These are phyloP conservation scores for Auricularia heimuer DNA, from an alignment of 768 basidiomycete species.

Conservation along the genomic window DNA sequence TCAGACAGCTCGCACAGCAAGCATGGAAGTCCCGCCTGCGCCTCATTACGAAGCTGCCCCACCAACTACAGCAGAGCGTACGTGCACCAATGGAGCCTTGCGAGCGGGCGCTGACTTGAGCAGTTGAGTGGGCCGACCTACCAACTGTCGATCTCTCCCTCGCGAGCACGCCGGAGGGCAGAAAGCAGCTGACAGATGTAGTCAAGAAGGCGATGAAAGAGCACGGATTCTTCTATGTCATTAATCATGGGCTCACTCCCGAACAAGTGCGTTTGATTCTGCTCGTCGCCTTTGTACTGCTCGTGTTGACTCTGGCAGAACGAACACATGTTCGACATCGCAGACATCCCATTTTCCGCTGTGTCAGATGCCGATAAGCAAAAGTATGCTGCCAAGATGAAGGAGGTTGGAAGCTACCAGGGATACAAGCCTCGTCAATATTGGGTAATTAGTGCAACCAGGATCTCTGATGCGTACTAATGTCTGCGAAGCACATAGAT, in stretches of 20 bases:
- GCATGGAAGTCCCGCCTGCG: not conserved
- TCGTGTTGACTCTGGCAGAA: slow-evolving; percentile 12
- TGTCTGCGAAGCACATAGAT: slow-evolving; percentile 23
- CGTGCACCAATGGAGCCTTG: no score
- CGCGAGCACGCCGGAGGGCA: slow-evolving; percentile 28
- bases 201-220: slow-evolving; percentile 23
- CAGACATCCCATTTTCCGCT: slow-evolving; percentile 22
- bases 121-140: slow-evolving; percentile 30
- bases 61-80: not conserved
- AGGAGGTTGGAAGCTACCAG: slow-evolving; percentile 26
- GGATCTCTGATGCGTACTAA: slow-evolving; percentile 19
- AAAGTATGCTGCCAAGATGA: slow-evolving; percentile 22
- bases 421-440: slow-evolving; percentile 23
- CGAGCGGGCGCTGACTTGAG: slow-evolving; percentile 1
- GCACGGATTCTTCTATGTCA: slow-evolving; percentile 29
- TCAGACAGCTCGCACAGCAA: no score
- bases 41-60: not conserved
- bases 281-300: not conserved
- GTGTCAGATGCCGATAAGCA: slow-evolving; percentile 25
- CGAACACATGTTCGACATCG: slow-evolving; percentile 24
- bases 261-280: slow-evolving; percentile 14
- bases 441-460: not conserved
- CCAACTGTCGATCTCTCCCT: slow-evolving; percentile 26
- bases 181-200: slow-evolving; percentile 20
- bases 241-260: slow-evolving; percentile 21